Evolutionary conservation across 495 filamentous ascomycete species (phyloP).

Genomic region (Aspergillus sparsus): DNA sequence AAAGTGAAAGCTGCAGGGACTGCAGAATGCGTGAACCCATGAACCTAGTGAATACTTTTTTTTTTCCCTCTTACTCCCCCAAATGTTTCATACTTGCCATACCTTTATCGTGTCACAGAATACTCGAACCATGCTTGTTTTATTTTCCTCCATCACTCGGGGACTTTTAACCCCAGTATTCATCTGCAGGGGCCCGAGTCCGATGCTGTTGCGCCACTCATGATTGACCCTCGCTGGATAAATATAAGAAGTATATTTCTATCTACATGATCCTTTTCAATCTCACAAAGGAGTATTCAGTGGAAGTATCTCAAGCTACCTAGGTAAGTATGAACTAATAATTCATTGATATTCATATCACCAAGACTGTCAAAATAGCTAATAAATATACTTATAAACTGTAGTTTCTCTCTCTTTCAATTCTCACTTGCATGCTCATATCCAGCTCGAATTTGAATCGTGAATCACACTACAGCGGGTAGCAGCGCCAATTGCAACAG

Average conservation of each 20-base stretch:
- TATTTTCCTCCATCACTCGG: background rate
- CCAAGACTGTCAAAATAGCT: too few species aligned
- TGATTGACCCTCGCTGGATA: background rate
- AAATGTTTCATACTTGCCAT: background rate
- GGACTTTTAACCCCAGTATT: background rate
- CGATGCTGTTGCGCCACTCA: background rate
- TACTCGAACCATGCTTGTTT: too few species aligned
- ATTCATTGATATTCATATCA: too few species aligned
- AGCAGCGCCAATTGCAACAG: background rate
- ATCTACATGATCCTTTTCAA: too few species aligned
- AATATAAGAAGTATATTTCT: too few species aligned
- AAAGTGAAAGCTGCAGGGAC: background rate
- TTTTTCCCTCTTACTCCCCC: background rate
- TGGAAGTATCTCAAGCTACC: too few species aligned
- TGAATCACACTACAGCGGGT: background rate
- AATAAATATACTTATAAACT: too few species aligned
- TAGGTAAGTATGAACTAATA: too few species aligned
- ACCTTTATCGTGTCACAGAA: background rate
- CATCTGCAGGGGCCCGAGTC: background rate
- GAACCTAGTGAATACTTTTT: background rate
- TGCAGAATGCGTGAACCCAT: background rate
- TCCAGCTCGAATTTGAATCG: background rate
- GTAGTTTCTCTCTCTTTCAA: too few species aligned
- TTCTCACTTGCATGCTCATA: background rate
- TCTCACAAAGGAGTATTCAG: too few species aligned